Conservation (phyloP, 805 yeast species). For the Metschnikowia aberdeeniae region DNA sequence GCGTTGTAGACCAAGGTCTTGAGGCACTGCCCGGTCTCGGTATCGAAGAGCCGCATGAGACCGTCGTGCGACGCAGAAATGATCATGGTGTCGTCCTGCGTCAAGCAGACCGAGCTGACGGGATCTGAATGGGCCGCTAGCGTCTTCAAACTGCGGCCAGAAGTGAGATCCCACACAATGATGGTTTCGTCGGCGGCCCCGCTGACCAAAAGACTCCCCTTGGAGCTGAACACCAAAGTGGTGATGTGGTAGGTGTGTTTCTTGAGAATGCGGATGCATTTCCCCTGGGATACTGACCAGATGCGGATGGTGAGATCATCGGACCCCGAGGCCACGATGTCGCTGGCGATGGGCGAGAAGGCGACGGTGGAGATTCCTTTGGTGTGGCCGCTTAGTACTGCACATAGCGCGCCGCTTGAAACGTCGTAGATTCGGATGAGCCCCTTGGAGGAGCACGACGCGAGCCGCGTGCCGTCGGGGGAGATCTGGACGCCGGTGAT, state of each 20-base stretch:
- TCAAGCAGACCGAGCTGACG: slow-evolving; percentile 67
- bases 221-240: slow-evolving; percentile 60
- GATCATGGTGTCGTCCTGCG: slow-evolving; percentile 76
- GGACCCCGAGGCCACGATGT: slow-evolving; percentile 74
- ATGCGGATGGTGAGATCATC: slow-evolving; percentile 80
- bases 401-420: slow-evolving; percentile 14
- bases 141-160: slow-evolving; percentile 69
- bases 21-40: slow-evolving; percentile 85
- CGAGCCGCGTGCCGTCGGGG: slow-evolving; percentile 56
- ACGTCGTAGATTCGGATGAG: slow-evolving; percentile 25
- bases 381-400: slow-evolving; percentile 52
- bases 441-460: slow-evolving; percentile 42
- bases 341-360: slow-evolving; percentile 69
- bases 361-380: slow-evolving; percentile 70
- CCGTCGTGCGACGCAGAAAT: slow-evolving; percentile 92
- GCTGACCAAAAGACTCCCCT: slow-evolving; percentile 74
- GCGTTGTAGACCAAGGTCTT: slow-evolving; percentile 82
- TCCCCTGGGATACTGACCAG: slow-evolving; percentile 57
- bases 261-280: slow-evolving; percentile 47
- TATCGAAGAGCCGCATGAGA: slow-evolving; percentile 81
- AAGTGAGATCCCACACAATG: slow-evolving; percentile 78
- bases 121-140: slow-evolving; percentile 93
- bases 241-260: slow-evolving; percentile 88
- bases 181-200: slow-evolving; percentile 91
- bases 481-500: slow-evolving; percentile 52